Percentiles rank a stretch among this genome's conserved stretches.
Evolutionary conservation across 805 yeast species (phyloP).

Genomic region (Teunomyces lycoperdinae): DNA sequence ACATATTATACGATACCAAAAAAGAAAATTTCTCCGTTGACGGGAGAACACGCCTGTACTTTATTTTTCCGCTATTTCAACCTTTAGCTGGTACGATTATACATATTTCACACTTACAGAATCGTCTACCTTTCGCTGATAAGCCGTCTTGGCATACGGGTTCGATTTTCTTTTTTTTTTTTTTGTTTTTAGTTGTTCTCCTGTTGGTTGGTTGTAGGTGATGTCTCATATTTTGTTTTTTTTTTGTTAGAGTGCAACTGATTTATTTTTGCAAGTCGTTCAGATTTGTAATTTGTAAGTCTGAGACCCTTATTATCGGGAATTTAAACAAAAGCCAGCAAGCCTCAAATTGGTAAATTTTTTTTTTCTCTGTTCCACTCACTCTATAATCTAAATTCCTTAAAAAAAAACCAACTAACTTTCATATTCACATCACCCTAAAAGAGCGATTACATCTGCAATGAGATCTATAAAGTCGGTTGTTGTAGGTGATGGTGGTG

Average conservation of each 20-base stretch:
- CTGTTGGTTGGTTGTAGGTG: too few species aligned
- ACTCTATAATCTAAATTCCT: neutral
- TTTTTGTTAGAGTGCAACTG: neutral
- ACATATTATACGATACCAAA: too few species aligned
- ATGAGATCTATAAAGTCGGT: slow-evolving; percentile 92
- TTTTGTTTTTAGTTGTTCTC: too few species aligned
- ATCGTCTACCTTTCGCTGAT: too few species aligned
- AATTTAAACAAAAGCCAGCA: neutral
- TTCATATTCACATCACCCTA: neutral
- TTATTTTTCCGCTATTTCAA: too few species aligned
- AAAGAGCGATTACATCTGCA: neutral
- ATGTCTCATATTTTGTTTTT: too few species aligned
- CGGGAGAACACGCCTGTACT: too few species aligned
- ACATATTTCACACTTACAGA: too few species aligned
- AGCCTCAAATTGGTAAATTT: neutral
- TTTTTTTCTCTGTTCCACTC: neutral
- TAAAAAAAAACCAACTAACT: neutral
- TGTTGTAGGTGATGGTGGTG: slow-evolving; percentile 94
- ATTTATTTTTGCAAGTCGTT: neutral
- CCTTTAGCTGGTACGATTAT: too few species aligned
- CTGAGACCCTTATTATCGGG: neutral
- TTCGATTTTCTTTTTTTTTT: too few species aligned
- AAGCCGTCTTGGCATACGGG: too few species aligned
- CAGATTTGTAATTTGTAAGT: neutral
- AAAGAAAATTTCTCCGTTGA: too few species aligned